phyloP scores from a whole-genome alignment of 257 asterid species.

The Hygrophila difformis region DNA sequence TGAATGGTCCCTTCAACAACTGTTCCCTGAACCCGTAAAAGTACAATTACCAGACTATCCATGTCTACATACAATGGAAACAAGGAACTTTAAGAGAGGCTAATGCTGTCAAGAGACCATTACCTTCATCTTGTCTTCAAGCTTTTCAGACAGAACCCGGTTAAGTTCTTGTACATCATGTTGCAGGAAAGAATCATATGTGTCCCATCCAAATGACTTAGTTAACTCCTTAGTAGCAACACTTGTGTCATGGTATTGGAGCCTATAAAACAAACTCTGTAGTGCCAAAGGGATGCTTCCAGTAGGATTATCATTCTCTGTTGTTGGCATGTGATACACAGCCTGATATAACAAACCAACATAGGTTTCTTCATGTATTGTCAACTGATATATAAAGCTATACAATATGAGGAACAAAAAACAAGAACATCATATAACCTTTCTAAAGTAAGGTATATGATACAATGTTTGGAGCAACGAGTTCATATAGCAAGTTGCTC shows the following conservation, averaged over 20 bases:
- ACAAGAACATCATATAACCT: slow-evolving; percentile 30
- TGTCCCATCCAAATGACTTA: slow-evolving; percentile 90
- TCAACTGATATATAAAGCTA: slow-evolving; percentile 11
- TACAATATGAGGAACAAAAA: slow-evolving; percentile 16
- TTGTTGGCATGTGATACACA: slow-evolving; percentile 94
- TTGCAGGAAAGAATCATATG: slow-evolving; percentile 83
- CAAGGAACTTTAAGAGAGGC: not conserved
- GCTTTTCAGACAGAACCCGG: slow-evolving; percentile 76
- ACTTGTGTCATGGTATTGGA: slow-evolving; percentile 77
- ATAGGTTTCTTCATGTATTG: slow-evolving; percentile 20
- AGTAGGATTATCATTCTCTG: slow-evolving; percentile 84
- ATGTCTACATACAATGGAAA: slow-evolving; percentile 1
- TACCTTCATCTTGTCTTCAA: slow-evolving; percentile 96
- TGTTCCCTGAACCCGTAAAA: slow-evolving; percentile 54
- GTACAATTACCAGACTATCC: slow-evolving; percentile 11
- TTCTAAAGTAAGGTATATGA: slow-evolving; percentile 85
- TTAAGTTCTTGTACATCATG: slow-evolving; percentile 96
- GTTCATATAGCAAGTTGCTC: slow-evolving; percentile 93
- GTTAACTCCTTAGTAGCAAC: slow-evolving; percentile 91
- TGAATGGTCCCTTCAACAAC: slow-evolving; percentile 97
- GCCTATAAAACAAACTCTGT: slow-evolving; percentile 84
- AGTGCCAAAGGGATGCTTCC: slow-evolving; percentile 86
- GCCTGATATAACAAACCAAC: slow-evolving; percentile 41
- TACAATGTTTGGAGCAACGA: slow-evolving; percentile 81
- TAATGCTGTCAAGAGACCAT: slow-evolving; percentile 1